A percentile compares a stretch with the other conserved stretches of the same genome.
phyloP scores from a whole-genome alignment of 2,329 filamentous ascomycete species.

The Cladorrhinum sp. region DNA sequence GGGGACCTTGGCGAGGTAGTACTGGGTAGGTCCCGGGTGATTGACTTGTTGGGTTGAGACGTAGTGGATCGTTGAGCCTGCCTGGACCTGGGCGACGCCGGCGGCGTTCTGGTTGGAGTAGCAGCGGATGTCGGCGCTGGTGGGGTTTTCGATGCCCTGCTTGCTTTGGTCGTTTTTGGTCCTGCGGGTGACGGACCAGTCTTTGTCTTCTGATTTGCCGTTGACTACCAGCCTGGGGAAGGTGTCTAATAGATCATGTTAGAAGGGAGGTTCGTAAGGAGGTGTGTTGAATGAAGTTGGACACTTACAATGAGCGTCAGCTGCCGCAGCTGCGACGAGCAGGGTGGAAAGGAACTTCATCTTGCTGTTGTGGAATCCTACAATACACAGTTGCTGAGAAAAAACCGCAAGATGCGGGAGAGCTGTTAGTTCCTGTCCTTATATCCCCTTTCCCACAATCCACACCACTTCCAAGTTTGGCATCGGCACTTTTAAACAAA shows the following conservation, averaged over 20 bases:
- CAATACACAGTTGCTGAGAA: not conserved
- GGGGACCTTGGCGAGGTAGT: slow-evolving; percentile 39
- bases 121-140: slow-evolving; percentile 35
- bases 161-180: slow-evolving; percentile 38
- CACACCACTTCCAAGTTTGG: not conserved
- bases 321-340: slow-evolving; percentile 25
- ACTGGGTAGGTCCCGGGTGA: slow-evolving; percentile 41
- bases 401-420: not conserved
- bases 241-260: slow-evolving; percentile 29
- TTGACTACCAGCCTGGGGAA: slow-evolving; percentile 37
- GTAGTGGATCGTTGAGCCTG: slow-evolving; percentile 35
- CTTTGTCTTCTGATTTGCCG: slow-evolving; percentile 32
- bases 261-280: too few species aligned
- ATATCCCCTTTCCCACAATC: not conserved
- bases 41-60: slow-evolving; percentile 37
- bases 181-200: slow-evolving; percentile 37
- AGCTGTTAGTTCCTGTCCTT: not conserved
- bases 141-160: slow-evolving; percentile 33
- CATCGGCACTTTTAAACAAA: not conserved
- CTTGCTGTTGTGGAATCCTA: not conserved
- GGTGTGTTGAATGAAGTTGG: not conserved
- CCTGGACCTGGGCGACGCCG: slow-evolving; percentile 30
- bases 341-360: slow-evolving; percentile 26
- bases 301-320: slow-evolving; percentile 28
- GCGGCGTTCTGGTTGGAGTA: slow-evolving; percentile 35